These are phyloP conservation scores for Gardenia jasminoides DNA, from an alignment of 257 asterid genomes.

Conservation along the genomic window DNA sequence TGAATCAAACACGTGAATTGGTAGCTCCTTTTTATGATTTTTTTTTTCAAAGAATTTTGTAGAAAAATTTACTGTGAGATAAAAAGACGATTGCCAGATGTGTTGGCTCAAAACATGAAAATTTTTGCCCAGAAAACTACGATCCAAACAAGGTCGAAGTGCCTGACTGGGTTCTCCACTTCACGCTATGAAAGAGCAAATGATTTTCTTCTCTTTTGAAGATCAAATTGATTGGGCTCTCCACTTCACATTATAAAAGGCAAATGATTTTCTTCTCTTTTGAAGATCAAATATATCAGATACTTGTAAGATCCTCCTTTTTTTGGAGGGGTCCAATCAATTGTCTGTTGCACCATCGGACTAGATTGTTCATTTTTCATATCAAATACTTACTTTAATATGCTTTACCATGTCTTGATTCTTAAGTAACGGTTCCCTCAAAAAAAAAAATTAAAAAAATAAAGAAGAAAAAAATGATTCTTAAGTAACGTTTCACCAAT, in stretches of 20 bases:
- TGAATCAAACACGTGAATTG: not conserved
- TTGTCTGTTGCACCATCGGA: not conserved
- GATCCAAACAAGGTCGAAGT: no score
- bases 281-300: not conserved
- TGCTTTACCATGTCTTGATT: not conserved
- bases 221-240: not conserved
- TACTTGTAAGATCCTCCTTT: not conserved
- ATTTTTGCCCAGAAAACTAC: no score
- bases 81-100: no score
- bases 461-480: no score
- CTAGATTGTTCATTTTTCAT: not conserved
- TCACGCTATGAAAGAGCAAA: slow-evolving; percentile 20
- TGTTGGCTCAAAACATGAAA: no score
- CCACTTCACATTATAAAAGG: slow-evolving; percentile 11
- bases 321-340: not conserved
- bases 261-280: slow-evolving; percentile 17
- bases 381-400: not conserved
- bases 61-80: no score
- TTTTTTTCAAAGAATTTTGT: no score
- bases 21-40: slow-evolving; percentile 9
- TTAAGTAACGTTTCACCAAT: not conserved
- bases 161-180: not conserved
- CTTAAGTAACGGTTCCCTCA: not conserved
- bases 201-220: slow-evolving; percentile 13
- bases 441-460: no score